Conservation (phyloP, 495 filamentous ascomycete species). For the Penicillium chermesinum region DNA sequence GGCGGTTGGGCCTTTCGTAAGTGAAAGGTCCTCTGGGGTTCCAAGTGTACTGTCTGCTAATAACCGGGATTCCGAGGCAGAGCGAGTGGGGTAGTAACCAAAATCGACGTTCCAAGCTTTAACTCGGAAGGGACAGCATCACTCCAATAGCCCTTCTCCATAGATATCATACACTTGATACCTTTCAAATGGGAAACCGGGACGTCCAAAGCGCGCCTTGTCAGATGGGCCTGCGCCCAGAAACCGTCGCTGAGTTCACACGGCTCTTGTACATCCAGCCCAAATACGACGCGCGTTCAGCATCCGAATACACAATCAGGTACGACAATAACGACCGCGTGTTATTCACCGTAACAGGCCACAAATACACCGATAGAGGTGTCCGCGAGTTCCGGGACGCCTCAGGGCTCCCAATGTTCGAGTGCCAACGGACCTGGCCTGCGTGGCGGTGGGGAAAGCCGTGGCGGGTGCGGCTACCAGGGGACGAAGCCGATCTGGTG, state of each 20-base stretch:
- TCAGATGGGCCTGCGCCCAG: conserved; percentile 2
- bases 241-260: conserved; percentile 7
- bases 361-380: conserved; percentile 7
- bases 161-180: not conserved
- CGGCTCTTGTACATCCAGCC: conserved; percentile 14
- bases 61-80: too few relatives aligned
- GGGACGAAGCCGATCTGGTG: conserved; percentile 9
- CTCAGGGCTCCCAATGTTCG: conserved; percentile 20
- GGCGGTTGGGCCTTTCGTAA: too few relatives aligned
- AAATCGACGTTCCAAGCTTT: too few relatives aligned
- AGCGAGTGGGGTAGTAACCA: too few relatives aligned
- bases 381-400: conserved; percentile 19
- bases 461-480: conserved; percentile 15
- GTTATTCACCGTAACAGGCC: conserved; percentile 17
- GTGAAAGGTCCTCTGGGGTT: too few relatives aligned
- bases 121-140: too few relatives aligned
- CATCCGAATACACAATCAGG: conserved; percentile 15
- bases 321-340: conserved; percentile 11
- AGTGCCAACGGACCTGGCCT: not conserved
- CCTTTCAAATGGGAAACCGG: not conserved
- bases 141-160: too few relatives aligned
- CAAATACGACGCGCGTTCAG: conserved; percentile 9
- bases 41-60: too few relatives aligned
- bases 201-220: not conserved
- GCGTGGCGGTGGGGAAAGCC: conserved; percentile 3